Evolutionary conservation across 306 rosid species (phyloP), one percentile per base, ranked within the genome.

Genomic region (Rosa rugosa): DNA sequence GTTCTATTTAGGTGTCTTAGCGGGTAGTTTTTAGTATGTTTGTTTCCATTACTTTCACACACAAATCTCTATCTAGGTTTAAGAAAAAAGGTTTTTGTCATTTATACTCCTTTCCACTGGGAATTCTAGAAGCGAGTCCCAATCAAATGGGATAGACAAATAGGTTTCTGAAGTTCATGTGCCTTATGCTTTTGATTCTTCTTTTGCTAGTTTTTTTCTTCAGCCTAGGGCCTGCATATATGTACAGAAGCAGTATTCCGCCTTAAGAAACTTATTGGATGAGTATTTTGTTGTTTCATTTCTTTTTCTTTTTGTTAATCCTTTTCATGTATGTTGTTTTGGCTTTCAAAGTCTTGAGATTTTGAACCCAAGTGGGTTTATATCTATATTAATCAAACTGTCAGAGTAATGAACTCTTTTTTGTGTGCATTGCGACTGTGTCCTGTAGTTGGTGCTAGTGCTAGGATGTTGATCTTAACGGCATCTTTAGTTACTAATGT

Each of bases 401-500:
- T 34, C 18, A 50, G 47, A 38, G 5, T 27, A 36, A 56, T 36
- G 71, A 71, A 25, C 20, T 44, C 22, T 22, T 25, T 17, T 38
- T 34, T 45, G 53, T 75, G 6, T 62, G 44, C 6, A 38, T 13
- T 16, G 64, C 42, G 10, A 8, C 67, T 41, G 20, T 11, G 11
- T 68, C 45, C 46, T 46, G 42, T 5, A 5, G 66, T 69, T 36
- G 51, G 74, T 73, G n/a, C 36, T 69, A 49, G 74, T 73, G n/a
- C 36, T 69, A 49, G 53, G 72, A 20, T 42, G 12, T 36, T 36
- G 45, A 25, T 38, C n/a, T 6, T 10, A 9, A 36, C 45, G 49
- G 40, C 53, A 18, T 16, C 6, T 7, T 22, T 59, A 56, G 16
- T 25, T 49, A 14, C 7, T 57, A 41, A 25, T 38, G 27, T 67